These are phyloP conservation scores for Cryptococcus sp. DNA, from an alignment of 1,284 basidiomycete genomes.

Conservation along the genomic window DNA sequence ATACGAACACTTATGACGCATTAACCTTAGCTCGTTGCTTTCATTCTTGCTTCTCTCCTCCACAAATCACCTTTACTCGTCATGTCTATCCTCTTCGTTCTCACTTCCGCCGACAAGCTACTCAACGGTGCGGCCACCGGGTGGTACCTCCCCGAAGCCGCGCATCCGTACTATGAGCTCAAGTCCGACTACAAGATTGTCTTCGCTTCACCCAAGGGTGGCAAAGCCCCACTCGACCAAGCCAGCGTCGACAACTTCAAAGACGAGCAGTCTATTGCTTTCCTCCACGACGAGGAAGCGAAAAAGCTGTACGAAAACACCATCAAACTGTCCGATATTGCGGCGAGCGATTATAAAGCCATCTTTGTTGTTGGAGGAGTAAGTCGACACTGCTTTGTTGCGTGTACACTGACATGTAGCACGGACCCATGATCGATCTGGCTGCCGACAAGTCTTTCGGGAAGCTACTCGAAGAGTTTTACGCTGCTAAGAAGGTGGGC, in stretches of 20 bases:
- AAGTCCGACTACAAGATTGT: conserved; percentile 58
- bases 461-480: conserved; percentile 61
- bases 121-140: conserved; percentile 52
- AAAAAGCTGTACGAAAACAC: conserved; percentile 58
- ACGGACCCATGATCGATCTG: conserved; percentile 49
- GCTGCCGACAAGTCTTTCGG: conserved; percentile 56
- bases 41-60: background rate
- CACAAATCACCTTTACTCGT: background rate
- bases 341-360: conserved; percentile 59
- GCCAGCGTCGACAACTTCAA: conserved; percentile 52
- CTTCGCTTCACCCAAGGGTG: conserved; percentile 64
- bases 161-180: conserved; percentile 72
- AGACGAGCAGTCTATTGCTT: conserved; percentile 57
- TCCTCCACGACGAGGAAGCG: conserved; percentile 58
- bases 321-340: conserved; percentile 59
- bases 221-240: conserved; percentile 65
- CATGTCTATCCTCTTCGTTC: conserved; percentile 60
- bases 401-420: background rate
- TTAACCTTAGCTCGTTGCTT: no score
- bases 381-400: conserved; percentile 13
- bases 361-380: conserved; percentile 72
- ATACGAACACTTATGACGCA: no score
- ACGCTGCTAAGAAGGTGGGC: conserved; percentile 52
- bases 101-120: conserved; percentile 63
- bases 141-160: conserved; percentile 68